Evolutionary conservation across 78 protist genomes (phyloP), one percentile per base, ranked within the genome.

Genomic region (Mantamonas sphyraenae): DNA sequence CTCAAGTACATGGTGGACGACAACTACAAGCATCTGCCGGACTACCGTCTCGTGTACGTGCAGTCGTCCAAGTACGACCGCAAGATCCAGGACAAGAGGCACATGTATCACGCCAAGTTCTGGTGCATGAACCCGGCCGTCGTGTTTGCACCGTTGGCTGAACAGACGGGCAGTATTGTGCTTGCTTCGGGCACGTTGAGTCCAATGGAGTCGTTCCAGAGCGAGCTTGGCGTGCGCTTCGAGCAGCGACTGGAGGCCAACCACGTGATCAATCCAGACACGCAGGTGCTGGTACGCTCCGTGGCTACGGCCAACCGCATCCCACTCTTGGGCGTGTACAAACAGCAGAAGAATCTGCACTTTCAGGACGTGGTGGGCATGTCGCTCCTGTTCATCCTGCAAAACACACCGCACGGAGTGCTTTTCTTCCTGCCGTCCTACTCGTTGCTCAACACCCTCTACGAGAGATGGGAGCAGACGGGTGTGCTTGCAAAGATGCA

Each of bases 51-150:
- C n/a, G n/a, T n/a, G n/a, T n/a, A n/a, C n/a, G n/a, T n/a, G n/a
- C n/a, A n/a, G n/a, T n/a, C n/a, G n/a, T n/a, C n/a, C n/a, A n/a
- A n/a, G n/a, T n/a, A n/a, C n/a, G n/a, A n/a, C 3, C 55, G 55
- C 55, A 47, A 24, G 28, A 16, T 24, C 4, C 28, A 16, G 28
- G 55, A 47, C 28, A 47, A 5, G 28, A 24, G 22, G 55, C 19
- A 19, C 10, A 16, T 16, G 3, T 1, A 5, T n/a, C 2, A 26
- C 34, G 20, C 26, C 58, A n/a, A 7, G 34, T 19, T 72, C 17
- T 80, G 85, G 85, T 80, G 79, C 65, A 0, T 80, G 61, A 60
- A 68, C 63, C 70, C 85, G 22, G 60, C 73, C 0, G 61, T 66
- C 24, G 73, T 70, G 9, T 74, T 74, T 63, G 4, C 7, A n/a